Conservation (phyloP, 2,329 filamentous ascomycete species). For the Colletotrichum camelliae region DNA sequence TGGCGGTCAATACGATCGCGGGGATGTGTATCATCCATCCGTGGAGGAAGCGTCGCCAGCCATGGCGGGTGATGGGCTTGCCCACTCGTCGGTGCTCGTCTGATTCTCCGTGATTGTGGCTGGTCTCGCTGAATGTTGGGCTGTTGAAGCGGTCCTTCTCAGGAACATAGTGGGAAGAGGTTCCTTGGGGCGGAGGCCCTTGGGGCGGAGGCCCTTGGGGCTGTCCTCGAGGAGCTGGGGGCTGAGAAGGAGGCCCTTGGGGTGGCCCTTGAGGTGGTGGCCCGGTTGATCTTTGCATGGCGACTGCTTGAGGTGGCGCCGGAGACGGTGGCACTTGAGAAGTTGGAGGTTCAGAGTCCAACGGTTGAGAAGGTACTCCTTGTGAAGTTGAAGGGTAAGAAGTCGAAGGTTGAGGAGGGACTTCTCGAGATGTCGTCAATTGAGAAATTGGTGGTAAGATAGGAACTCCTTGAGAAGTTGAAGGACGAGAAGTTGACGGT, state of each 20-base stretch:
- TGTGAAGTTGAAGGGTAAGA: background rate
- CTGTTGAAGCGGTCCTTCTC: background rate
- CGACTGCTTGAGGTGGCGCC: background rate
- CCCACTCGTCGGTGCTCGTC: background rate
- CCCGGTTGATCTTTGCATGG: background rate
- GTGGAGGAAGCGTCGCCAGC: background rate
- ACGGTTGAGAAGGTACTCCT: background rate
- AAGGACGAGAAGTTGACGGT: background rate
- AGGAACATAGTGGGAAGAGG: background rate
- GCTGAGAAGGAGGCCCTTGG: background rate
- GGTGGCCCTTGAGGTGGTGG: background rate
- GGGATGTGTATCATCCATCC: background rate
- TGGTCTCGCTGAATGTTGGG: background rate
- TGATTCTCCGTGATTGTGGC: background rate
- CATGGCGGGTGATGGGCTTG: background rate
- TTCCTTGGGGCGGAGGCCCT: background rate
- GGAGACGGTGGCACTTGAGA: background rate
- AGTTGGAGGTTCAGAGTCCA: background rate
- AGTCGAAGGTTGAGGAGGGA: background rate
- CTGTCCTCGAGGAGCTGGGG: background rate
- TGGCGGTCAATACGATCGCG: background rate
- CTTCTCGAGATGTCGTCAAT: background rate
- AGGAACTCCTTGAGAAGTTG: background rate
- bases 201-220: background rate
- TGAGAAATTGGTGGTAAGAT: background rate